phyloP scores from a whole-genome alignment of 306 rosid species.

The Quillaja saponaria region DNA sequence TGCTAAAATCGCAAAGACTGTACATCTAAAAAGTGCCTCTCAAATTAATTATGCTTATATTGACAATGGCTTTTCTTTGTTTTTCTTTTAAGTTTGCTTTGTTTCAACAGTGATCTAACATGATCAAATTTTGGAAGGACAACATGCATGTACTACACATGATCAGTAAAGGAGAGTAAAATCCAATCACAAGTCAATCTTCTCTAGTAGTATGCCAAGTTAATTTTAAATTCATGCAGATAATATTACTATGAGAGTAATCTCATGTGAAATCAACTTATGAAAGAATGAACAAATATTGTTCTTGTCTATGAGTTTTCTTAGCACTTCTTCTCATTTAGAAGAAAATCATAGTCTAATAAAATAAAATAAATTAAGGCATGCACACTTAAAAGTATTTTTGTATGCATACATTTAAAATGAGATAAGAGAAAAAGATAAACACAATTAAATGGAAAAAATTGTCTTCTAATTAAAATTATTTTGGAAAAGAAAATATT shows the following conservation, averaged over 20 bases:
- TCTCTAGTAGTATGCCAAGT: conserved; percentile 11
- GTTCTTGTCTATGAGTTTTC: conserved; percentile 4
- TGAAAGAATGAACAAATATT: too few relatives aligned
- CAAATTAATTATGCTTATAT: conserved; percentile 27
- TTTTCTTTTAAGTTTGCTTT: conserved; percentile 7
- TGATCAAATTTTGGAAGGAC: too few relatives aligned
- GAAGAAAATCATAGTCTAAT: too few relatives aligned
- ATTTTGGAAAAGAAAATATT: too few relatives aligned
- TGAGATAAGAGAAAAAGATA: too few relatives aligned
- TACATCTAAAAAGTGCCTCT: conserved; percentile 25
- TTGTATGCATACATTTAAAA: too few relatives aligned
- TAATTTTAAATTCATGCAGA: background rate
- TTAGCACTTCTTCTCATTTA: conserved; percentile 14
- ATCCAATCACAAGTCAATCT: conserved; percentile 16
- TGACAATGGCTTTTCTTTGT: background rate
- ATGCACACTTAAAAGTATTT: too few relatives aligned
- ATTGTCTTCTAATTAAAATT: too few relatives aligned
- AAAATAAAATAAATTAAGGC: too few relatives aligned
- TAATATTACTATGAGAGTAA: background rate
- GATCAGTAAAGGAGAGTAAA: background rate
- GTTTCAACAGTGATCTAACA: too few relatives aligned
- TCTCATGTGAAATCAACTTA: too few relatives aligned
- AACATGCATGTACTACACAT: conserved; percentile 1
- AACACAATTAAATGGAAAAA: too few relatives aligned
- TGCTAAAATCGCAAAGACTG: conserved; percentile 25